Conservation (phyloP, 768 basidiomycete species). For the Lactarius deliciosus region DNA sequence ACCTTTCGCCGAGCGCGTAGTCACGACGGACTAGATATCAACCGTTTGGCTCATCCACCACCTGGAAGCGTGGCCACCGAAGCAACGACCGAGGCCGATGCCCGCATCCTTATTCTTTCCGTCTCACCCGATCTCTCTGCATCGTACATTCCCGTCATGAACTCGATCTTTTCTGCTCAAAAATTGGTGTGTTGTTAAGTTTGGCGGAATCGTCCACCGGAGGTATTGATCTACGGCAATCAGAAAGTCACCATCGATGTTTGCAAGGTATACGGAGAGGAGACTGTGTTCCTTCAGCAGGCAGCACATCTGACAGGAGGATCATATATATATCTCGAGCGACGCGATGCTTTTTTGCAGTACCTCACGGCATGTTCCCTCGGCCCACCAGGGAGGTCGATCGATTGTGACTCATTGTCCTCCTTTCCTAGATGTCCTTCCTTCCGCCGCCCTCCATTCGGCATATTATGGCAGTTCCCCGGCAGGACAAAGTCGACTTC, state of each 20-base stretch:
- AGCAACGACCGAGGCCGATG: slow-evolving; percentile 42
- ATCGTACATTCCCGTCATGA: slow-evolving; percentile 98
- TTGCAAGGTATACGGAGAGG: slow-evolving; percentile 84
- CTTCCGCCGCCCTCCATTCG: slow-evolving; percentile 70
- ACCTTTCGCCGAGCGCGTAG: neutral
- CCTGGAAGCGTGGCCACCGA: slow-evolving; percentile 37
- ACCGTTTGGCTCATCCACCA: slow-evolving; percentile 47
- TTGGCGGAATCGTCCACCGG: neutral
- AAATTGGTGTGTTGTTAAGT: slow-evolving; percentile 65
- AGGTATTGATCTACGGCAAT: neutral
- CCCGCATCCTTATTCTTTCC: slow-evolving; percentile 75
- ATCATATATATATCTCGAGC: slow-evolving; percentile 83
- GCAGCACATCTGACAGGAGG: slow-evolving; percentile 95
- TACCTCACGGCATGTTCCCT: slow-evolving; percentile 67
- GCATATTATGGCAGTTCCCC: slow-evolving; percentile 76
- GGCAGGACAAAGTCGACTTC: slow-evolving; percentile 95
- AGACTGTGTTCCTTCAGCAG: slow-evolving; percentile 96
- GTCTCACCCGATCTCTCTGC: slow-evolving; percentile 88
- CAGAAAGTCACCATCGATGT: slow-evolving; percentile 98
- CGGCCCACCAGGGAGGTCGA: neutral
- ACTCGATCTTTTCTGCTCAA: slow-evolving; percentile 97
- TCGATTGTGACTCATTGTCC: slow-evolving; percentile 1
- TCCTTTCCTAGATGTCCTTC: slow-evolving; percentile 74
- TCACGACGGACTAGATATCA: slow-evolving; percentile 59
- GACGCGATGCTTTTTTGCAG: slow-evolving; percentile 85